Conservation (phyloP, 2,329 filamentous ascomycete genomes). For the Pestalotiopsis sp. region DNA sequence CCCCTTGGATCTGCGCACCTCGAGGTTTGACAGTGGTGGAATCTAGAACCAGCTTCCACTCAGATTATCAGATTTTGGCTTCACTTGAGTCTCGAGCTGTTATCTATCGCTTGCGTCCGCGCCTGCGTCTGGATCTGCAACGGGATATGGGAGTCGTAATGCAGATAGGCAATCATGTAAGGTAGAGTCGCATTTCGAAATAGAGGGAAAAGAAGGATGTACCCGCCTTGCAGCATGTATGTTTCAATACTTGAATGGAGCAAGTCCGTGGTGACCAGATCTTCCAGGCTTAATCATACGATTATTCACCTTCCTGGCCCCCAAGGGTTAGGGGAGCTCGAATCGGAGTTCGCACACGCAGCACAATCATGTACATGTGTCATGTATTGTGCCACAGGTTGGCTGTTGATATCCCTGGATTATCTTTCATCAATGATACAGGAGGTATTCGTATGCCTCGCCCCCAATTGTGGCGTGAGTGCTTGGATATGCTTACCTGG, state of each 20-base stretch:
- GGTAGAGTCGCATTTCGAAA: not conserved
- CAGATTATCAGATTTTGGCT: not conserved
- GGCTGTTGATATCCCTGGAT: not conserved
- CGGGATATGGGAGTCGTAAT: not conserved
- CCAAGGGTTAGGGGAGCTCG: not conserved
- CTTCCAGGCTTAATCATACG: not conserved
- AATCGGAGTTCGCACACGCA: not conserved
- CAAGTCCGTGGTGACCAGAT: constrained; percentile 11
- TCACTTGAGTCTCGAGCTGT: not conserved
- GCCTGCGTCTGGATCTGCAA: not conserved
- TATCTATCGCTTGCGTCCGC: not conserved
- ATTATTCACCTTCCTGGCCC: not conserved
- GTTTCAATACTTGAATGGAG: not conserved
- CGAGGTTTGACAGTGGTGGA: not conserved
- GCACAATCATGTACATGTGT: not conserved
- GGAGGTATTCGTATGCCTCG: not conserved
- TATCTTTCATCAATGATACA: not conserved
- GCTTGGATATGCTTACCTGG: not conserved
- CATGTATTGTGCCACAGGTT: no score
- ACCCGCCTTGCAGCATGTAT: constrained; percentile 3
- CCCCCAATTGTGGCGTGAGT: not conserved
- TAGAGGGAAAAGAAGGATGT: not conserved
- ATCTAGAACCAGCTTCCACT: not conserved
- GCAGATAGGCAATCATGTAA: not conserved
- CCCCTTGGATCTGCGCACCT: no score